These are phyloP conservation scores for Fusarium odoratissimum DNA, from an alignment of 2,329 filamentous ascomycete genomes.

Conservation along the genomic window DNA sequence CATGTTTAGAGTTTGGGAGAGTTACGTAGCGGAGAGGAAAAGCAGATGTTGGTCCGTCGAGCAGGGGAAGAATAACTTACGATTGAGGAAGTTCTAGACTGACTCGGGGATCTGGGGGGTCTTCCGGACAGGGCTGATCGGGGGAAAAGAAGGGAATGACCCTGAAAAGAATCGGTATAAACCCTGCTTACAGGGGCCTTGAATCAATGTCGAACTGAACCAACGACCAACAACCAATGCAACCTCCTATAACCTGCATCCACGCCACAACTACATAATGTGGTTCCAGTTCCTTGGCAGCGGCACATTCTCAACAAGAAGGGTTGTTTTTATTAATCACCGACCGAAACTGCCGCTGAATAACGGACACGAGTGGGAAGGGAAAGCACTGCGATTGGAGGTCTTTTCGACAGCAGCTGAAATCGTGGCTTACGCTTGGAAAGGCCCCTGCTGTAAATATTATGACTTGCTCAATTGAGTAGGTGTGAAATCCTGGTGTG, in stretches of 20 bases:
- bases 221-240: neutral
- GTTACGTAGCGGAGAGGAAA: neutral
- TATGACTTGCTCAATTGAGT: neutral
- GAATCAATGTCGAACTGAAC: neutral
- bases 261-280: neutral
- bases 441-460: neutral
- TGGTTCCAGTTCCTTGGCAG: neutral
- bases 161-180: neutral
- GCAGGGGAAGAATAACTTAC: constrained; percentile 4
- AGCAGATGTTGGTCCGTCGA: neutral
- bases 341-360: neutral
- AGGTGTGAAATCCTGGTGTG: neutral
- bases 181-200: neutral
- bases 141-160: neutral
- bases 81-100: constrained; percentile 7
- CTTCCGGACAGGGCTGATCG: neutral
- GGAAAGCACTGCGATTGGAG: neutral
- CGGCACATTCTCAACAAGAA: neutral
- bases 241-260: neutral
- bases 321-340: neutral
- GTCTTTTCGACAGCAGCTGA: neutral
- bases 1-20: constrained; percentile 5
- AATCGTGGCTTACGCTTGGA: neutral
- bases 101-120: neutral
- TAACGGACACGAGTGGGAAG: neutral